These are phyloP conservation scores for Eucalyptus sp. DNA, from an alignment of 345 rosid species.

Conservation along the genomic window DNA sequence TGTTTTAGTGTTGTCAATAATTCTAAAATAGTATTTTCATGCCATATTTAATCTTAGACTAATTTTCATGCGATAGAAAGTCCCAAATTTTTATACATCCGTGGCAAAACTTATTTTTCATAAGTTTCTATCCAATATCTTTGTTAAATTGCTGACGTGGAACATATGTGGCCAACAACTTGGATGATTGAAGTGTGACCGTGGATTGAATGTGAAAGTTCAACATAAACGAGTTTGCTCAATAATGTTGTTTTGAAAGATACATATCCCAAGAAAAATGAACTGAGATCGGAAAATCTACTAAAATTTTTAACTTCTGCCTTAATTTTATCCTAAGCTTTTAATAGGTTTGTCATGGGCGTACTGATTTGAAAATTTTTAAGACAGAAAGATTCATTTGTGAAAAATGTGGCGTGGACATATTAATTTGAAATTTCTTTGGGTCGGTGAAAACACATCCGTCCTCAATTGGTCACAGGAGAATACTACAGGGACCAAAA, in stretches of 20 bases:
- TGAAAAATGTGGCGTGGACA: neutral
- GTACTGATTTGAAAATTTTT: rapidly evolving
- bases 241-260: rapidly evolving
- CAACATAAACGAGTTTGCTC: neutral
- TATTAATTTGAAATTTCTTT: neutral
- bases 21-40: neutral
- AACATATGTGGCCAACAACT: rapidly evolving
- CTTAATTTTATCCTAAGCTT: neutral
- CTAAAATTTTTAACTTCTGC: neutral
- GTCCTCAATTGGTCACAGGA: neutral
- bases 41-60: neutral
- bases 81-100: rapidly evolving
- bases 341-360: rapidly evolving
- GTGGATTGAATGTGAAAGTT: rapidly evolving
- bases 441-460: neutral
- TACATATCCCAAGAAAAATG: rapidly evolving
- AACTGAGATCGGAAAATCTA: rapidly evolving
- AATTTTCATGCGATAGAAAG: neutral
- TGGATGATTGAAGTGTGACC: rapidly evolving
- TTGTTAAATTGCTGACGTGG: neutral
- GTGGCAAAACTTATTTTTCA: rapidly evolving
- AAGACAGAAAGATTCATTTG: neutral
- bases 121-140: neutral
- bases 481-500: neutral
- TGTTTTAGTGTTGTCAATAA: neutral